Conservation (phyloP, 2,329 filamentous ascomycete genomes). For the Ambrosiella xylebori region DNA sequence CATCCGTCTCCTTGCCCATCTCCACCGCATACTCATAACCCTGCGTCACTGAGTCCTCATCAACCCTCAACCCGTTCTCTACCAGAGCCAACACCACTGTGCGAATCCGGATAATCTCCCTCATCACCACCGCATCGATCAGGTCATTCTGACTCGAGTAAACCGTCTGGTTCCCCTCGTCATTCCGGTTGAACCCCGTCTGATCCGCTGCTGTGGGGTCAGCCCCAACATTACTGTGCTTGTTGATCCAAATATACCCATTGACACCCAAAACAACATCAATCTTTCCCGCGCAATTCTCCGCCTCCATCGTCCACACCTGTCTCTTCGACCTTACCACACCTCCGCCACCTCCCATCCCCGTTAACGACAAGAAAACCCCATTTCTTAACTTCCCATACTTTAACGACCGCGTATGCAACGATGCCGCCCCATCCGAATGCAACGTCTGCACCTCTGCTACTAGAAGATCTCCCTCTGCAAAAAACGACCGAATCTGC, state of each 20-base stretch:
- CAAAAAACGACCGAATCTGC: slow-evolving; percentile 94
- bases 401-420: slow-evolving; percentile 80
- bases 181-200: slow-evolving; percentile 67
- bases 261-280: slow-evolving; percentile 89
- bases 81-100: slow-evolving; percentile 71
- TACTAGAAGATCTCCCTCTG: slow-evolving; percentile 82
- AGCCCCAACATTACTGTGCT: slow-evolving; percentile 51
- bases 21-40: slow-evolving; percentile 73
- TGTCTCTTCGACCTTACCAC: slow-evolving; percentile 74
- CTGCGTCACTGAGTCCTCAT: slow-evolving; percentile 71
- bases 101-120: slow-evolving; percentile 71
- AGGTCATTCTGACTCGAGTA: slow-evolving; percentile 93
- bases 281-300: slow-evolving; percentile 44
- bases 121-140: slow-evolving; percentile 58
- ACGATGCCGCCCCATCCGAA: slow-evolving; percentile 64
- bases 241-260: slow-evolving; percentile 89
- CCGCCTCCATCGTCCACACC: slow-evolving; percentile 60
- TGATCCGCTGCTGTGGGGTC: slow-evolving; percentile 29
- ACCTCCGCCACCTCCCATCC: slow-evolving; percentile 69
- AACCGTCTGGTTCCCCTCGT: slow-evolving; percentile 70
- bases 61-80: slow-evolving; percentile 65
- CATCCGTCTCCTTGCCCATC: slow-evolving; percentile 43
- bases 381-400: slow-evolving; percentile 95
- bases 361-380: slow-evolving; percentile 66
- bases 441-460: slow-evolving; percentile 88